These are phyloP conservation scores for Chaetoscypha palmicola DNA, from an alignment of 2,329 filamentous ascomycete genomes.

Conservation along the genomic window DNA sequence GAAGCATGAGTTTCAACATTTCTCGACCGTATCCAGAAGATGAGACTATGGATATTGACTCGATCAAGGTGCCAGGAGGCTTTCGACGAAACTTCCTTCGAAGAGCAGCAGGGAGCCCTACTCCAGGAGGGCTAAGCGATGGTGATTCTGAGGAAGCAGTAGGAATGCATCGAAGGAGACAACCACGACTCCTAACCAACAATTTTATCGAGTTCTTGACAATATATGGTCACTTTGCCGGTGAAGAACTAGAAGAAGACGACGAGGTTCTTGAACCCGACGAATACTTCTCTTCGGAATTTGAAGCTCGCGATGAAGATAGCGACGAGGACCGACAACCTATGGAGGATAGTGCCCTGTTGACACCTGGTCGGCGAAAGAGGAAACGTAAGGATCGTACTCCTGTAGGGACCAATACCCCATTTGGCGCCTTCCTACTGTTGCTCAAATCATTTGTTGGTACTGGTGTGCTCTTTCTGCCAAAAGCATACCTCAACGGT, in stretches of 20 bases:
- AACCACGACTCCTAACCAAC: slow-evolving; percentile 67
- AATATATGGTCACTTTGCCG: slow-evolving; percentile 94
- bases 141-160: slow-evolving; percentile 32
- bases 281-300: slow-evolving; percentile 82
- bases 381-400: slow-evolving; percentile 70
- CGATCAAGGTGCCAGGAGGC: slow-evolving; percentile 88
- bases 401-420: slow-evolving; percentile 67
- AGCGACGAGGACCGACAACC: slow-evolving; percentile 66
- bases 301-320: slow-evolving; percentile 42
- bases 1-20: slow-evolving; percentile 83
- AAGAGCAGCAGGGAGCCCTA: slow-evolving; percentile 61
- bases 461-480: slow-evolving; percentile 88
- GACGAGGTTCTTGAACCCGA: slow-evolving; percentile 81
- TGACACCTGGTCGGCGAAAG: slow-evolving; percentile 68
- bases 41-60: slow-evolving; percentile 76
- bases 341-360: slow-evolving; percentile 80
- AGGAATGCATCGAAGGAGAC: slow-evolving; percentile 34
- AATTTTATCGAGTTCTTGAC: slow-evolving; percentile 96
- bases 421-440: slow-evolving; percentile 72
- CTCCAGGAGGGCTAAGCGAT: slow-evolving; percentile 29
- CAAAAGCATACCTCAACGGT: slow-evolving; percentile 87
- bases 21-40: slow-evolving; percentile 71
- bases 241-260: slow-evolving; percentile 93
- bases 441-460: slow-evolving; percentile 97
- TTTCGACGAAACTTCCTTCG: slow-evolving; percentile 88